Evolutionary conservation across 192 early-diverging fungal species (phyloP).

Genomic region (Linnemannia zychae): DNA sequence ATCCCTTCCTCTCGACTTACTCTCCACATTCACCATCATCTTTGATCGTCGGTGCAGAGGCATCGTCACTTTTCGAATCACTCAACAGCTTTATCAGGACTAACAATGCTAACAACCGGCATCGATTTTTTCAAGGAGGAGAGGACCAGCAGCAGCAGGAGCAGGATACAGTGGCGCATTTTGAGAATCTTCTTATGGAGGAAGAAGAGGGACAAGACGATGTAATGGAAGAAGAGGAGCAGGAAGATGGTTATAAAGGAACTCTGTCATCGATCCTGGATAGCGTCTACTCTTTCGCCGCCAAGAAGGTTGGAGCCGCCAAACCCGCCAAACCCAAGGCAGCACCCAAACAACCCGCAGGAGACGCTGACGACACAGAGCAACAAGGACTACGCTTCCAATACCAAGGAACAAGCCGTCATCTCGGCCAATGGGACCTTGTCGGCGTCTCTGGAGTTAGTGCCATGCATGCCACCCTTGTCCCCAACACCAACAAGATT

Average conservation of each 20-base stretch:
- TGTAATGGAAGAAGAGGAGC: no score
- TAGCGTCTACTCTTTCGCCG: constrained; percentile 23
- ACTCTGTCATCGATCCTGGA: not conserved
- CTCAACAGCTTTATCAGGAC: constrained; percentile 15
- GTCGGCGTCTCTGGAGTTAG: constrained; percentile 50
- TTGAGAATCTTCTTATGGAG: not conserved
- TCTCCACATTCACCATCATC: constrained; percentile 9
- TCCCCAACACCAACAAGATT: constrained; percentile 56
- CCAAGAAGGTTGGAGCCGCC: constrained; percentile 12
- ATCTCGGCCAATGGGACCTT: constrained; percentile 52
- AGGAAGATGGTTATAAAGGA: not conserved
- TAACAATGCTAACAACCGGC: not conserved
- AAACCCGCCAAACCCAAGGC: not conserved
- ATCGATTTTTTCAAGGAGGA: not conserved
- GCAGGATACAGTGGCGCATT: not conserved
- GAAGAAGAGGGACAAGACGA: not conserved
- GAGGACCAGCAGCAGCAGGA: not conserved
- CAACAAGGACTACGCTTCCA: not conserved
- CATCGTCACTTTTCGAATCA: constrained; percentile 23
- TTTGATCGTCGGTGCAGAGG: constrained; percentile 20
- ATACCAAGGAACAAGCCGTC: constrained; percentile 25
- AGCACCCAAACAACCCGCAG: not conserved
- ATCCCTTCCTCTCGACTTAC: constrained; percentile 15
- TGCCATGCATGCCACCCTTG: constrained; percentile 48
- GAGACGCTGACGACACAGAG: not conserved